phyloP scores from a whole-genome alignment of 1,284 basidiomycete genomes.

The Fomitopsis betulina region DNA sequence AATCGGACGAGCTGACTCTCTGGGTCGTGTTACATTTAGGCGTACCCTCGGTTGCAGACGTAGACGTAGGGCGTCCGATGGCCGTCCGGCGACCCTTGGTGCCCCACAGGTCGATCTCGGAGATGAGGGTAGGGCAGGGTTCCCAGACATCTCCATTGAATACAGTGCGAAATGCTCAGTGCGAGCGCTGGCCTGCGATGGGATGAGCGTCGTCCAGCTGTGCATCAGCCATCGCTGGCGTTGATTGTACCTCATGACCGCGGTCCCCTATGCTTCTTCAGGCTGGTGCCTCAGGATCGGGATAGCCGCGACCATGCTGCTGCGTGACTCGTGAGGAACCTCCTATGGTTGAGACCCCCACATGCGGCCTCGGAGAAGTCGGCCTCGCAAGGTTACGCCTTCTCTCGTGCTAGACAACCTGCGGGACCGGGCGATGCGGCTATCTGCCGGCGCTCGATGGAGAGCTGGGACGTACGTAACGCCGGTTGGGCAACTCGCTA shows the following conservation, averaged over 20 bases:
- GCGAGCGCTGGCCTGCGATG: neutral
- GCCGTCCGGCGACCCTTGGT: neutral
- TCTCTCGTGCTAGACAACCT: neutral
- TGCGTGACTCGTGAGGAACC: neutral
- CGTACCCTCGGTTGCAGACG: neutral
- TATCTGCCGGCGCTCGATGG: neutral
- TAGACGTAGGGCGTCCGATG: neutral
- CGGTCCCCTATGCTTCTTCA: neutral
- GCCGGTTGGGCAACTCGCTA: neutral
- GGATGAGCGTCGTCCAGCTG: neutral
- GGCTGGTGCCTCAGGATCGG: neutral
- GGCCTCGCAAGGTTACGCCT: neutral
- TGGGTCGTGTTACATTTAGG: neutral
- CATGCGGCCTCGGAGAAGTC: neutral
- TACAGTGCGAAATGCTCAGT: neutral
- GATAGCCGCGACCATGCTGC: neutral
- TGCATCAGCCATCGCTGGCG: neutral
- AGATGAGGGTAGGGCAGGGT: neutral
- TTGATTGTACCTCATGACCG: slow-evolving; percentile 1
- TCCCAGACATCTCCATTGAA: neutral
- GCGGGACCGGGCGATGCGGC: neutral
- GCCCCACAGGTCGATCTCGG: neutral
- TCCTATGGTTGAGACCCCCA: neutral
- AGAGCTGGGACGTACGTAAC: slow-evolving; percentile 1
- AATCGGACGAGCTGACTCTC: neutral